Conservation (phyloP, 345 rosid species). For the Reutealis trisperma region DNA sequence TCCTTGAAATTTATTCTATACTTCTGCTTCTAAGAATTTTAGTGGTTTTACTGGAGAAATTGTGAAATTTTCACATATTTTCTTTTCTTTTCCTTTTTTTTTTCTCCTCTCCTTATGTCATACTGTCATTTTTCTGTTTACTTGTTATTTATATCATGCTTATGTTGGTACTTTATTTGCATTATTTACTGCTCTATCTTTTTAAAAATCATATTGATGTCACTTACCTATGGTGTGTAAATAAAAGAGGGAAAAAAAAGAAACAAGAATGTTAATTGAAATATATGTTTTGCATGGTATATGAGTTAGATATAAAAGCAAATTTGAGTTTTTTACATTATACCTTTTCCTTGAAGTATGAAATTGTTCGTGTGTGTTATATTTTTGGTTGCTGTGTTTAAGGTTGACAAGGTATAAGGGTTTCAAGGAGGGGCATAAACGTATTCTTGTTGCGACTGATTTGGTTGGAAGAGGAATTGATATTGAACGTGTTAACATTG, state of each 20-base stretch:
- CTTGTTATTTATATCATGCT: too few relatives aligned
- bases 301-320: background rate
- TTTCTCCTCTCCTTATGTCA: too few relatives aligned
- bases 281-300: background rate
- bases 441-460: constrained; percentile 33
- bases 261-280: background rate
- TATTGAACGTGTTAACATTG: constrained; percentile 36
- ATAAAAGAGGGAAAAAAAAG: background rate
- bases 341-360: background rate
- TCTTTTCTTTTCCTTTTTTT: too few relatives aligned
- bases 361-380: background rate
- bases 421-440: constrained; percentile 59
- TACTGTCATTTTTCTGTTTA: too few relatives aligned
- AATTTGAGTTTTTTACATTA: background rate
- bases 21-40: too few relatives aligned
- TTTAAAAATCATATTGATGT: too few relatives aligned
- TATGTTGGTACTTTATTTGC: too few relatives aligned
- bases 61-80: too few relatives aligned
- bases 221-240: background rate
- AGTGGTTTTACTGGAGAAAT: too few relatives aligned
- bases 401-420: constrained; percentile 92
- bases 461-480: constrained; percentile 37
- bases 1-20: too few relatives aligned
- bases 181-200: too few relatives aligned
- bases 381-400: background rate